Evolutionary conservation across 345 rosid species (phyloP), one percentile per base, ranked within the genome.

Genomic region (Ceriops zippeliana): DNA sequence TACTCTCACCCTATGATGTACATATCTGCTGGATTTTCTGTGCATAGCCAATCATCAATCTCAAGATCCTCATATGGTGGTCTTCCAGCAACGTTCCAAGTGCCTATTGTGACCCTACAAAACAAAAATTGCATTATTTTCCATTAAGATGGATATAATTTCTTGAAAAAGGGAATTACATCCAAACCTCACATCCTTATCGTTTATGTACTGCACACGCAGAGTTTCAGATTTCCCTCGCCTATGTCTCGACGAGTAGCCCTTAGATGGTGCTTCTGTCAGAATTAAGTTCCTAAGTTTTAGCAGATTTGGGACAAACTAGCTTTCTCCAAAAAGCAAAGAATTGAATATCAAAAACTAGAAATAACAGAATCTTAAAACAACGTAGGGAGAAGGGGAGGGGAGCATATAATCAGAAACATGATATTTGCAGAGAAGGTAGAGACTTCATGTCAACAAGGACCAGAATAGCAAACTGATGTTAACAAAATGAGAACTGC

Each of bases 51-150:
- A 46, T 90, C 93, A 52, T 90, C 91, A 58, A 90, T 87, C 24
- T 90, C 84, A 54, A 89, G 90, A 83, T 85, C 89, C 61, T 87
- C 90, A 58, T 71, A 7, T 10, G 99, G 99, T 73, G 56, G 59
- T 84, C 79, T 89, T 19, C 99, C 99, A 72, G 97, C 98, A 76
- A 96, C 99, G 73, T 96, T 96, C 99, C 99, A 96, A 56, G 98
- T 87, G 62, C 92, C 90, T 65, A 96, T 71, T 46, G 85, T 83
- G 52, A 96, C 88, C 87, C 99, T 96, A 64, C 63, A 64, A 52
- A 21, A 54, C 37, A 64, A 52, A 70, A 27, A 31, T 24, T 67
- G 24, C 57, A 51, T 51, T 28, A 30, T 30, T 49, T 53, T 30
- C 54, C 59, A 58, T 28, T 5, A 2, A 51, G 19, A 34, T 42